These are phyloP conservation scores for Leccinum ochraceum DNA, from an alignment of 768 basidiomycete genomes.

Conservation along the genomic window DNA sequence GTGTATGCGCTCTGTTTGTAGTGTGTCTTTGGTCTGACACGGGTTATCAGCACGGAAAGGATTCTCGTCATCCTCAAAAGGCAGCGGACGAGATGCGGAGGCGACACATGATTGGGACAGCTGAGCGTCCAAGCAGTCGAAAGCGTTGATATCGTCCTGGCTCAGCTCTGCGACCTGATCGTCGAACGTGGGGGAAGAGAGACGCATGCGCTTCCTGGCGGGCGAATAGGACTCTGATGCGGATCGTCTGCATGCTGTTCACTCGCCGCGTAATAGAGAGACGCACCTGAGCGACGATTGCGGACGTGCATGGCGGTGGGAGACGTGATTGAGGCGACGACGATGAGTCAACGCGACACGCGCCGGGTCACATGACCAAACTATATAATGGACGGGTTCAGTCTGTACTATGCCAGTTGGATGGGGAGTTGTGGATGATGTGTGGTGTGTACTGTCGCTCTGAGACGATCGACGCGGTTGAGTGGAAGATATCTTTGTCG, in stretches of 20 bases:
- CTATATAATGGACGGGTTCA: not conserved
- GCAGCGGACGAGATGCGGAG: not conserved
- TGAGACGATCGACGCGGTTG: not conserved
- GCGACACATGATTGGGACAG: constrained; percentile 38
- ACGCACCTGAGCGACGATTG: constrained; percentile 1
- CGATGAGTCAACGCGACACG: constrained; percentile 5
- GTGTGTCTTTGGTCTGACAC: not conserved
- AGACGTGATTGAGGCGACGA: constrained; percentile 1
- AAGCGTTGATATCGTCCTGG: constrained; percentile 54
- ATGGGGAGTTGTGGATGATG: not conserved
- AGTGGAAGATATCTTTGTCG: not conserved
- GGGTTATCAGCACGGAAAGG: constrained; percentile 17
- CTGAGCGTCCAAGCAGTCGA: constrained; percentile 51
- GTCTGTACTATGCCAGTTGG: not conserved
- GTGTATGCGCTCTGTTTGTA: constrained; percentile 10
- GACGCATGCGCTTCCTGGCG: constrained; percentile 57
- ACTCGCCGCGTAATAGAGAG: not conserved
- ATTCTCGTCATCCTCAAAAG: constrained; percentile 20
- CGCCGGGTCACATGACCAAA: constrained; percentile 21
- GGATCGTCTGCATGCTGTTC: not conserved
- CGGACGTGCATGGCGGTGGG: not conserved
- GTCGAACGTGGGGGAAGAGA: constrained; percentile 69
- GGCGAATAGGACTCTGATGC: constrained; percentile 30
- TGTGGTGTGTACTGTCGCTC: not conserved
- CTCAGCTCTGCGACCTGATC: constrained; percentile 50